Percentiles rank a stretch among this genome's conserved stretches.
Evolutionary conservation across 1,139 yeast genomes (phyloP).

Genomic region (Entelexis paramagnoliae): DNA sequence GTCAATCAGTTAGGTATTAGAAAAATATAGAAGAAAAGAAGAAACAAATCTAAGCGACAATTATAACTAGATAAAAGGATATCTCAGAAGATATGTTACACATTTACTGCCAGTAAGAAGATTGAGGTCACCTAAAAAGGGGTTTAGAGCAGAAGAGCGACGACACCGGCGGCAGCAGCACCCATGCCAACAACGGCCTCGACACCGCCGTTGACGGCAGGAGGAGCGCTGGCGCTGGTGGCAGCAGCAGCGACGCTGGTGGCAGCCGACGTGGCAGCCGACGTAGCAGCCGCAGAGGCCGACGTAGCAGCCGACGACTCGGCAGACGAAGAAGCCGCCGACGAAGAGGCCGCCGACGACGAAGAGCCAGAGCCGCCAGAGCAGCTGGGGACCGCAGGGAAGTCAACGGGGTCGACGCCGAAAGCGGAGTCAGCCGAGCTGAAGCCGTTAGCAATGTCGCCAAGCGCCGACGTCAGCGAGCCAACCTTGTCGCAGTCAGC

Average conservation of each 20-base stretch:
- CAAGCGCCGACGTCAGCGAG: constrained; percentile 11
- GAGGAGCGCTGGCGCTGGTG: constrained; percentile 2
- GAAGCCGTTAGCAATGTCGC: constrained; percentile 11
- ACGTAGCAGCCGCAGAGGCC: constrained; percentile 6
- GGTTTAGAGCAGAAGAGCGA: constrained; percentile 22
- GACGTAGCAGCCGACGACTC: constrained; percentile 7
- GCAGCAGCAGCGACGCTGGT: constrained; percentile 7
- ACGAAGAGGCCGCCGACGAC: constrained; percentile 6
- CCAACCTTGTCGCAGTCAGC: constrained; percentile 15
- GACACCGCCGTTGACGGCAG: constrained; percentile 14
- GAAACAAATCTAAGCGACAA: not conserved
- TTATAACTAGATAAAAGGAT: not conserved
- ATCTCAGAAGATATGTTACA: not conserved
- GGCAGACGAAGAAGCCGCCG: constrained; percentile 13
- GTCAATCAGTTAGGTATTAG: not conserved
- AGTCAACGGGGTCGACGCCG: constrained; percentile 14
- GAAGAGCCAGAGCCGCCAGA: constrained; percentile 8
- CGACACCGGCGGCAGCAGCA: constrained; percentile 22
- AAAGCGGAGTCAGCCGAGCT: constrained; percentile 16
- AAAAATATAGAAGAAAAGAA: not conserved
- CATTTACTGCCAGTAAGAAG: not conserved
- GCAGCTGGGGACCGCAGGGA: constrained; percentile 13
- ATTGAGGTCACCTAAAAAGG: not conserved
- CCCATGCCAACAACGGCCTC: constrained; percentile 14
- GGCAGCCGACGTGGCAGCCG: constrained; percentile 2